These are phyloP conservation scores for Candida ovalis DNA, from an alignment of 805 yeast species.

Conservation along the genomic window DNA sequence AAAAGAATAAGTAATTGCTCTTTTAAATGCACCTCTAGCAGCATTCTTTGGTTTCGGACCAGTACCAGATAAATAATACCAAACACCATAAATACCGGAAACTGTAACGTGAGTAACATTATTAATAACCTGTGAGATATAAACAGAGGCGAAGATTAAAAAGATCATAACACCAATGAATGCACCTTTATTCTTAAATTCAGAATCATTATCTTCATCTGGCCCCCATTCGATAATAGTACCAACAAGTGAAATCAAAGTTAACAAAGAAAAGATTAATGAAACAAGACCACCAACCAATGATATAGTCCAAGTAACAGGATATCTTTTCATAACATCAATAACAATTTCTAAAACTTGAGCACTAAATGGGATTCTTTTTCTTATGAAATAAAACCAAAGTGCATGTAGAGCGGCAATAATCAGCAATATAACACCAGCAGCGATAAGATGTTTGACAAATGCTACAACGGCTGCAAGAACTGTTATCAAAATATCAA, in stretches of 20 bases:
- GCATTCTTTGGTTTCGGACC: conserved; percentile 71
- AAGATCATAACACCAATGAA: conserved; percentile 38
- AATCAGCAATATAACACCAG: conserved; percentile 57
- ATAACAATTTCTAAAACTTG: conserved; percentile 40
- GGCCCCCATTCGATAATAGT: conserved; percentile 35
- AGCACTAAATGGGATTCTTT: conserved; percentile 27
- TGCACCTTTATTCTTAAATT: conserved; percentile 12
- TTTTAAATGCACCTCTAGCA: conserved; percentile 67
- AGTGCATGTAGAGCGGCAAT: conserved; percentile 16
- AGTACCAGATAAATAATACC: conserved; percentile 64
- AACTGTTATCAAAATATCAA: conserved; percentile 47
- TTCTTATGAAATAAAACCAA: conserved; percentile 18
- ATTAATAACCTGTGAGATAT: conserved; percentile 75
- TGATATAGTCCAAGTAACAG: conserved; percentile 56
- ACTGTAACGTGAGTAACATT: conserved; percentile 77
- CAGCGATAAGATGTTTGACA: conserved; percentile 66
- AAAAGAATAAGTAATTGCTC: conserved; percentile 80
- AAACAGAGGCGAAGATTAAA: conserved; percentile 76
- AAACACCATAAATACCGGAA: conserved; percentile 82
- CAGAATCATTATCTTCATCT: conserved; percentile 14
- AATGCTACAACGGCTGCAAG: conserved; percentile 75
- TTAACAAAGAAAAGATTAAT: not conserved
- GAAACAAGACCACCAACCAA: conserved; percentile 5
- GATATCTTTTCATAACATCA: conserved; percentile 66
- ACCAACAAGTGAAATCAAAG: conserved; percentile 36